phyloP scores from a whole-genome alignment of 352 stramenopile species.

The Globisporangium nagaii region DNA sequence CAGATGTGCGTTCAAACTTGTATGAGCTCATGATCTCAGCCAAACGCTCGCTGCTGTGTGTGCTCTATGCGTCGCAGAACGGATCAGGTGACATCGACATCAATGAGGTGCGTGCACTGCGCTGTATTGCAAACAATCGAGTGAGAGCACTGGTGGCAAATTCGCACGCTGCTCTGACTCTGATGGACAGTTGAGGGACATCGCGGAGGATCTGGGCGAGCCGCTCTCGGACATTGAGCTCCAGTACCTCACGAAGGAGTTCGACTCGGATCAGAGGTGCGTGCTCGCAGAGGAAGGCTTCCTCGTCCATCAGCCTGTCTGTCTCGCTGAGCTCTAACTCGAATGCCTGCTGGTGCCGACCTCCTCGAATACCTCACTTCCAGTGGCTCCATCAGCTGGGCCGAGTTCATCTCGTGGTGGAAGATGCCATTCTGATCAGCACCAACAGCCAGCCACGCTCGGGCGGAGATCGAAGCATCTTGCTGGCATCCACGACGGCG shows the following conservation, averaged over 20 bases:
- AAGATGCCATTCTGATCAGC: slow-evolving; percentile 55
- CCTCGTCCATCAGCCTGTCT: no score
- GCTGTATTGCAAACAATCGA: neutral
- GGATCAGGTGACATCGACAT: slow-evolving; percentile 66
- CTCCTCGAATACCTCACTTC: neutral
- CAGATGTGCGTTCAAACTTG: no score
- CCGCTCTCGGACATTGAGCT: slow-evolving; percentile 67
- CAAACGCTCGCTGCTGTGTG: neutral
- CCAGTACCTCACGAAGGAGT: slow-evolving; percentile 67
- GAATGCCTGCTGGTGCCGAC: no score
- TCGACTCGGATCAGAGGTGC: slow-evolving; percentile 62
- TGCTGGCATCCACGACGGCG: no score
- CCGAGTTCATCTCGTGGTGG: slow-evolving; percentile 78
- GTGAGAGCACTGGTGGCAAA: neutral
- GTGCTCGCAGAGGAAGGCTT: no score
- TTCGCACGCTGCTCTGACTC: neutral
- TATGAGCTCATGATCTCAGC: no score
- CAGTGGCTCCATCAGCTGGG: slow-evolving; percentile 63
- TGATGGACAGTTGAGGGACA: slow-evolving; percentile 43
- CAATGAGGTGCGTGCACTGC: slow-evolving; percentile 32
- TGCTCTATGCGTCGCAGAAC: slow-evolving; percentile 23
- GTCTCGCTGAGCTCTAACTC: no score
- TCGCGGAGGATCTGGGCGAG: slow-evolving; percentile 68
- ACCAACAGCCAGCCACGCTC: neutral
- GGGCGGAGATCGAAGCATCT: neutral